Base-by-base conservation (phyloP, 805 yeast species). In the Tetrapisispora arboricola region DNA sequence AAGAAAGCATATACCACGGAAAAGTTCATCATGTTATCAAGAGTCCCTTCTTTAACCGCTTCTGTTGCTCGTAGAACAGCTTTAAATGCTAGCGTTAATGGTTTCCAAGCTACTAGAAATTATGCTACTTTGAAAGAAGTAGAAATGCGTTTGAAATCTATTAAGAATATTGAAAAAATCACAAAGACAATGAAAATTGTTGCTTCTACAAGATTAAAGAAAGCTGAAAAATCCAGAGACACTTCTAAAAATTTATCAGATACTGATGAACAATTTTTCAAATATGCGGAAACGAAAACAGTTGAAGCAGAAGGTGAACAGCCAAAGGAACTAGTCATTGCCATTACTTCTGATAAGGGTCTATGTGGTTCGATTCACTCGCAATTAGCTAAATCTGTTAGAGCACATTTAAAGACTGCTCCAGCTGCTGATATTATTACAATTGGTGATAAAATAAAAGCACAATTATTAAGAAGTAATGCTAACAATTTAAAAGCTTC, bases 151-250 rank as follows among this genome's bases (percentile, higher is more conserved):
- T 79, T 92, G 64, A 92, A 92, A 75, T 86, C 96, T 51, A 92
- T 92, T 67, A 92, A 90, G 76, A 92, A 92, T 77, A 90, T 92
- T 67, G 96, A 92, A 73, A 92, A 92, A 75, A 92, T 92, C 72
- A 92, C 98, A 71, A 92, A 92, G 72, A 92, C 98, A 68, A 92
- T 92, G 97, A 92, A 88, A 76, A 82, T 92, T 70, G 98, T 92
- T 60, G 98, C 98, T 32, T 90, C 97, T 32, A 92, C 98, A 55
- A 83, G 96, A 72, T 78, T 92, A 66, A 74, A 78, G 64, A 87
- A 84, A 71, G 98, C 98, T 47, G 95, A 87, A 70, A 84, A 81
- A 67, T 95, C 96, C 47, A 90, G 87, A 87, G 71, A 73, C 53
- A 76, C 84, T 38, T 82, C 96, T 38, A 80, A 94, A 66, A 81